Conservation (phyloP, 2,329 filamentous ascomycete genomes). For the Bipolaris victoriae region DNA sequence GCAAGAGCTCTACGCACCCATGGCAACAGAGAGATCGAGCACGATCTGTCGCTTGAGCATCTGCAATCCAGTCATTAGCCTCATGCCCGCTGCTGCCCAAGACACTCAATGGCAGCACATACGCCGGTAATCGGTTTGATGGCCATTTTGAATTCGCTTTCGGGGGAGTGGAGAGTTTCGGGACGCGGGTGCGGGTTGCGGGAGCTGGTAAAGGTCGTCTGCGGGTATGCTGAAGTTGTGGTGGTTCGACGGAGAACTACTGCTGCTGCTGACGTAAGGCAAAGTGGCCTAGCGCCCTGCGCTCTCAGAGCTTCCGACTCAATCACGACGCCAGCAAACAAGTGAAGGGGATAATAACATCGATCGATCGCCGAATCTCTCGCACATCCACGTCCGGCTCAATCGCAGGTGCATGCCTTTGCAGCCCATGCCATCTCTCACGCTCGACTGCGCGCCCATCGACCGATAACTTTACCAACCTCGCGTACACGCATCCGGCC, state of each 20-base stretch:
- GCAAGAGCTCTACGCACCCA: constrained; percentile 59
- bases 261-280: constrained; percentile 16
- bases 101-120: constrained; percentile 48
- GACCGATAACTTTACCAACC: constrained; percentile 9
- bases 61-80: constrained; percentile 51
- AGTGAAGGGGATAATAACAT: constrained; percentile 23
- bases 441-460: constrained; percentile 19
- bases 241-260: constrained; percentile 36
- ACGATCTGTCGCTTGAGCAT: constrained; percentile 71
- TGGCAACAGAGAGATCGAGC: constrained; percentile 69
- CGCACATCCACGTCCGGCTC: constrained; percentile 12
- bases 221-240: constrained; percentile 35
- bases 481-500: constrained; percentile 14
- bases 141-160: constrained; percentile 46
- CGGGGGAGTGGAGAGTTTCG: constrained; percentile 38
- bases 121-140: constrained; percentile 60
- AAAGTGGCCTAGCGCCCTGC: constrained; percentile 20
- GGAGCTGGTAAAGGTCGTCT: constrained; percentile 38
- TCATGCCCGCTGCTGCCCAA: constrained; percentile 16
- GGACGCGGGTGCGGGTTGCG: constrained; percentile 34
- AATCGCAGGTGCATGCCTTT: constrained; percentile 5
- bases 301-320: constrained; percentile 26
- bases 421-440: constrained; percentile 16
- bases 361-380: constrained; percentile 6
- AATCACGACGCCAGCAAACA: constrained; percentile 5